Percentiles rank a stretch among this genome's conserved stretches.
Conservation (phyloP, 2,329 filamentous ascomycete genomes). For the Fusarium multiceps region DNA sequence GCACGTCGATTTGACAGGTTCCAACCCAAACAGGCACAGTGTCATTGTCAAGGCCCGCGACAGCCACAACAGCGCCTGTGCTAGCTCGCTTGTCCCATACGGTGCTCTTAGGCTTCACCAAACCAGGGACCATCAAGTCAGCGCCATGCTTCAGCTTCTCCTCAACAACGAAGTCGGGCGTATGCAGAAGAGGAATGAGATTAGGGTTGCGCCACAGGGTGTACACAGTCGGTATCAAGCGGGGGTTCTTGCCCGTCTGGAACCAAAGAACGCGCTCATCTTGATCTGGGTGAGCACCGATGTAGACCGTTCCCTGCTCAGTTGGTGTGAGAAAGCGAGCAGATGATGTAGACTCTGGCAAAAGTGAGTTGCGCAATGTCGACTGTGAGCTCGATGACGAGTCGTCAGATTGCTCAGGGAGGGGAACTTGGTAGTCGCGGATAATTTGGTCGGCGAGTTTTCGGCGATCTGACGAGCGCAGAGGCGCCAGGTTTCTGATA, state of each 20-base stretch:
- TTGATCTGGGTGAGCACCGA: constrained; percentile 31
- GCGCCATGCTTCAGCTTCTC: constrained; percentile 40
- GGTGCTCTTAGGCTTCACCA: constrained; percentile 27
- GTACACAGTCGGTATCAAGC: constrained; percentile 41
- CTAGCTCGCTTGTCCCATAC: constrained; percentile 36
- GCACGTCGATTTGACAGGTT: constrained; percentile 34
- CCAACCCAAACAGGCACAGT: constrained; percentile 40
- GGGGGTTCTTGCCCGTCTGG: constrained; percentile 37
- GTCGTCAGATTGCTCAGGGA: constrained; percentile 28
- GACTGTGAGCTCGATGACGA: constrained; percentile 28
- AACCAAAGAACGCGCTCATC: constrained; percentile 43
- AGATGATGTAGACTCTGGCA: constrained; percentile 39
- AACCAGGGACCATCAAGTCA: constrained; percentile 40
- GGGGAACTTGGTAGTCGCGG: constrained; percentile 37
- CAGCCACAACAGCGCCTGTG: constrained; percentile 38
- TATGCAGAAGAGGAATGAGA: constrained; percentile 38
- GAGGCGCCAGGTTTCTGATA: constrained; percentile 39
- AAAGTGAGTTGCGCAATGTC: constrained; percentile 36
- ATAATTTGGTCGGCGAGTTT: constrained; percentile 43
- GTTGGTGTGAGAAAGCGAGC: constrained; percentile 39
- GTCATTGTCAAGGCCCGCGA: constrained; percentile 36
- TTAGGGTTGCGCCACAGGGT: constrained; percentile 41
- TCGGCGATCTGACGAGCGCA: constrained; percentile 41
- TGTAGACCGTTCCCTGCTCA: constrained; percentile 36
- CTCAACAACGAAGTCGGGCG: constrained; percentile 40